These are phyloP conservation scores for Vanrija sp. DNA, from an alignment of 1,284 basidiomycete genomes.

Conservation along the genomic window DNA sequence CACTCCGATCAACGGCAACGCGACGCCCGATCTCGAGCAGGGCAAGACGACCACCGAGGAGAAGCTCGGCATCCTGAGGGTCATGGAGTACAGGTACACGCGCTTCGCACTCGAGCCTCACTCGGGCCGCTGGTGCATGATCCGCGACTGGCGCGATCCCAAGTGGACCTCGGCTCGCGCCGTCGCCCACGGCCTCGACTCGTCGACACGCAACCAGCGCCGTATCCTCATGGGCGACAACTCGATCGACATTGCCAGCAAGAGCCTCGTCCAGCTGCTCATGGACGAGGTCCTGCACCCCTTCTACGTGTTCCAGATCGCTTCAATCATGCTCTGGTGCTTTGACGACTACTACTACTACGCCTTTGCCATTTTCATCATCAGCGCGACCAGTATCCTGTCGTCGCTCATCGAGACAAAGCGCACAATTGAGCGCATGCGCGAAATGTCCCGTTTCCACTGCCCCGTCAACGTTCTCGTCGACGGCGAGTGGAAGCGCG, in stretches of 20 bases:
- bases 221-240: conserved; percentile 77
- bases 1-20: neutral
- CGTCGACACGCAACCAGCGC: conserved; percentile 61
- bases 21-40: conserved; percentile 40
- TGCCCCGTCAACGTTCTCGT: conserved; percentile 73
- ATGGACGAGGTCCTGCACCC: conserved; percentile 94
- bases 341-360: conserved; percentile 96
- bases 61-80: conserved; percentile 53
- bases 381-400: conserved; percentile 78
- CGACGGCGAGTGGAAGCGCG: conserved; percentile 67
- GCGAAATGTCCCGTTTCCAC: conserved; percentile 90
- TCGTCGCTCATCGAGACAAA: conserved; percentile 91
- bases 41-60: conserved; percentile 45
- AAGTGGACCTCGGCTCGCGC: conserved; percentile 63
- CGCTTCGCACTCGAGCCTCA: conserved; percentile 83
- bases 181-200: conserved; percentile 63
- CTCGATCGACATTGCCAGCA: conserved; percentile 85
- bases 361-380: conserved; percentile 93
- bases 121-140: conserved; percentile 75
- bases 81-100: conserved; percentile 70
- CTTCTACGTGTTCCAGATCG: conserved; percentile 98
- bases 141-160: conserved; percentile 89
- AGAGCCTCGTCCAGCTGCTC: conserved; percentile 73
- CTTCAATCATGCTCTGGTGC: conserved; percentile 90
- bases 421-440: conserved; percentile 90